These are phyloP conservation scores for Chrysopogon serrulatus DNA, from an alignment of 176 grass and related monocot species.

Conservation along the genomic window DNA sequence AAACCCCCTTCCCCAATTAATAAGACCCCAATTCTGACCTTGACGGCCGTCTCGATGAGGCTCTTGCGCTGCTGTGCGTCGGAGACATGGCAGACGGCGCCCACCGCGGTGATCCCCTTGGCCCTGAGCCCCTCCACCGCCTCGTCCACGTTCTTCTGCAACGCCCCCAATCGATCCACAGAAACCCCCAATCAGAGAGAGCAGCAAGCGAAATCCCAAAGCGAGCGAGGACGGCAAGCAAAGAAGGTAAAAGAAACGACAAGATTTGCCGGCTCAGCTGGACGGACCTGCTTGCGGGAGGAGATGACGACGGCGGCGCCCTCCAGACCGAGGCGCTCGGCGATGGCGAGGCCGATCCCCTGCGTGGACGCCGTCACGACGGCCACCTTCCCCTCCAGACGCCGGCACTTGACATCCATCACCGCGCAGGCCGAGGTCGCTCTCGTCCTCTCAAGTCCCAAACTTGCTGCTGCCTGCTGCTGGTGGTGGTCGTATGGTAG, in stretches of 20 bases:
- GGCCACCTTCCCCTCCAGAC: constrained; percentile 82
- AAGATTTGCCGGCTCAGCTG: not conserved
- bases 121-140: constrained; percentile 59
- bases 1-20: not conserved
- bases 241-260: not conserved
- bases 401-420: constrained; percentile 56
- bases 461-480: no score
- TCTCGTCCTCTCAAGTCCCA: no score
- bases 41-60: constrained; percentile 68
- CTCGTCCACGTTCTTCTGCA: constrained; percentile 92
- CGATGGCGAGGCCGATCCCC: constrained; percentile 85
- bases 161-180: not conserved
- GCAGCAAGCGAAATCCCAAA: not conserved
- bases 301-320: constrained; percentile 90
- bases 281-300: constrained; percentile 91
- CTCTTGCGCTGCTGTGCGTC: constrained; percentile 68
- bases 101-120: constrained; percentile 65
- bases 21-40: constrained; percentile 42
- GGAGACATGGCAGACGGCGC: constrained; percentile 85
- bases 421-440: not conserved
- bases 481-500: no score
- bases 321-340: constrained; percentile 80
- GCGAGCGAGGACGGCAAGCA: not conserved
- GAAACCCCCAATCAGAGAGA: not conserved
- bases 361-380: constrained; percentile 89